Conservation (phyloP, 1,139 yeast species). For the Geotrichum europaeum region DNA sequence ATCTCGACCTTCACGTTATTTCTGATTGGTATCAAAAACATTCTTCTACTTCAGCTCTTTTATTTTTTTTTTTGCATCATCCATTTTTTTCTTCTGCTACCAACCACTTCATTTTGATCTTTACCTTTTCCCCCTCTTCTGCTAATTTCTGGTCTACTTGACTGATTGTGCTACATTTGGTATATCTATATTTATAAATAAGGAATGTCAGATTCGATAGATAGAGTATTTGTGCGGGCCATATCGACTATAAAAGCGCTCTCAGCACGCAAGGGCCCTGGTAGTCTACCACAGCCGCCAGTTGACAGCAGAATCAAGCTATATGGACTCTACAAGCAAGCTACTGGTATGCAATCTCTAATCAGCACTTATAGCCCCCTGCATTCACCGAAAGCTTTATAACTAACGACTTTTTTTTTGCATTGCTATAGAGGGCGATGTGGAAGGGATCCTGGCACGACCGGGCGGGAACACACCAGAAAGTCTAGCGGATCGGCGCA, state of each 20-base stretch:
- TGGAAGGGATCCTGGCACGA: constrained; percentile 58
- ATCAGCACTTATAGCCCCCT: constrained; percentile 2
- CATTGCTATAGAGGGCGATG: constrained; percentile 56
- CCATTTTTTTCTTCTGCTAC: too few species aligned
- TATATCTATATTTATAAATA: not conserved
- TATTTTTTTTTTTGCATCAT: too few species aligned
- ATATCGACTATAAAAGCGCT: constrained; percentile 71
- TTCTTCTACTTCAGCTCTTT: too few species aligned
- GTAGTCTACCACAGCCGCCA: constrained; percentile 76
- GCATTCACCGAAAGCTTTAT: constrained; percentile 1
- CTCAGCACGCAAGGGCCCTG: constrained; percentile 61
- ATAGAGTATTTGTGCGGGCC: constrained; percentile 75
- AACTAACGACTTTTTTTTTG: not conserved
- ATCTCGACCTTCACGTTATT: too few species aligned
- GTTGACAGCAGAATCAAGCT: constrained; percentile 62
- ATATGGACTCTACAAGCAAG: constrained; percentile 81
- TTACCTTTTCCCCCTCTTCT: not conserved
- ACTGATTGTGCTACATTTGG: not conserved
- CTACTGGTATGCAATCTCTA: constrained; percentile 41
- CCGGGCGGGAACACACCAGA: constrained; percentile 57
- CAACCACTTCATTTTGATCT: too few species aligned
- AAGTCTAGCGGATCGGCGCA: constrained; percentile 61
- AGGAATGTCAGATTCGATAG: constrained; percentile 34
- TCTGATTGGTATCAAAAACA: not conserved
- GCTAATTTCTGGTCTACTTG: not conserved